Percentiles rank a stretch among this genome's conserved stretches.
These are phyloP conservation scores for Dillenia suffruticosa DNA, from an alignment of 164 flowering plant species.

Conservation along the genomic window DNA sequence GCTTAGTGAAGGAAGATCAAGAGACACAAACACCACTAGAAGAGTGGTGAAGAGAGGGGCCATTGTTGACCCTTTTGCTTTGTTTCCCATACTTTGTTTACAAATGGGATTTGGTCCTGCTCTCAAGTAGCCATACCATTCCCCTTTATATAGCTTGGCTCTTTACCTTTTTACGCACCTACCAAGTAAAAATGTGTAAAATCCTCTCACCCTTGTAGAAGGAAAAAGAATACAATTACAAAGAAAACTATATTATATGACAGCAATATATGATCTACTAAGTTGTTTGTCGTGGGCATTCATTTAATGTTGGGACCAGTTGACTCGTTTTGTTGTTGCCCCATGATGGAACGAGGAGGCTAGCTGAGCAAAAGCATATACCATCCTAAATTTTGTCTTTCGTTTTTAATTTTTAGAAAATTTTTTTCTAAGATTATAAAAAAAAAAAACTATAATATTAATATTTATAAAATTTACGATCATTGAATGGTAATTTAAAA, in stretches of 20 bases:
- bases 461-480: too few species aligned
- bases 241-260: not conserved
- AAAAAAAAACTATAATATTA: too few species aligned
- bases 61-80: conserved; percentile 17
- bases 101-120: conserved; percentile 6
- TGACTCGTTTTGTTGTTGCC: too few species aligned
- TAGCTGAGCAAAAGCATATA: too few species aligned
- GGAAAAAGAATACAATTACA: not conserved
- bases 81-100: conserved; percentile 5
- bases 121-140: not conserved
- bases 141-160: conserved; percentile 22
- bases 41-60: conserved; percentile 26
- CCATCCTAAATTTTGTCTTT: too few species aligned
- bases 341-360: too few species aligned
- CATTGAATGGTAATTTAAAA: too few species aligned
- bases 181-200: not conserved
- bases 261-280: not conserved
- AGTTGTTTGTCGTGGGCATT: not conserved
- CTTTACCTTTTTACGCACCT: conserved; percentile 2
- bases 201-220: not conserved
- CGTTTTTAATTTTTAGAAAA: too few species aligned
- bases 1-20: conserved; percentile 24
- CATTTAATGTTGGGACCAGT: not conserved
- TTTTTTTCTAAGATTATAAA: too few species aligned
- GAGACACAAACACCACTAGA: conserved; percentile 25